Conservation (phyloP, 352 stramenopile genomes). For the Phytopythium cucurbitacearum region DNA sequence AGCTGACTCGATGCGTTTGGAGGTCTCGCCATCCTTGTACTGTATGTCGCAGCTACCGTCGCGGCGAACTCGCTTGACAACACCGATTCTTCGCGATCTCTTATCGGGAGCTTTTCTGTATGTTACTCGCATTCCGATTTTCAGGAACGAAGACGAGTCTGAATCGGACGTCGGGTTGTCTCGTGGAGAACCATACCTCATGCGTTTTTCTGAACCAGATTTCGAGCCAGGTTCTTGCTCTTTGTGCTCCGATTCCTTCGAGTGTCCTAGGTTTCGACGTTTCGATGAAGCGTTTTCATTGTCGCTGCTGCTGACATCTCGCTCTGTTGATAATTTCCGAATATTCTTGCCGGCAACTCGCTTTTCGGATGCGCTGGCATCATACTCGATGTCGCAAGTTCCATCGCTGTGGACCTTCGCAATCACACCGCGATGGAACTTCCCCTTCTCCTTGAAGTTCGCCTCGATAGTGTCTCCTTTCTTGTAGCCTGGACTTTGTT, state of each 20-base stretch:
- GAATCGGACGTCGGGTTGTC: background rate
- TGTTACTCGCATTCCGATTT: constrained; percentile 31
- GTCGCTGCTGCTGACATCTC: constrained; percentile 4
- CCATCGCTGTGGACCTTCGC: constrained; percentile 17
- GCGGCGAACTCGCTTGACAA: constrained; percentile 31
- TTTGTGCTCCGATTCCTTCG: constrained; percentile 4
- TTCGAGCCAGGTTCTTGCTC: constrained; percentile 10
- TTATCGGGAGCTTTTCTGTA: constrained; percentile 26
- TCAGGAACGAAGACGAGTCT: constrained; percentile 8
- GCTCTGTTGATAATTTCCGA: background rate
- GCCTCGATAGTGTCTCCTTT: constrained; percentile 23
- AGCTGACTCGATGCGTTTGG: constrained; percentile 25
- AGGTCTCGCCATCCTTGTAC: constrained; percentile 49
- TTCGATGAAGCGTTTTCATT: constrained; percentile 3
- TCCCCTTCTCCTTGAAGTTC: constrained; percentile 35
- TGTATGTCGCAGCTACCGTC: constrained; percentile 59
- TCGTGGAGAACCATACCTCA: background rate
- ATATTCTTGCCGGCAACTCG: constrained; percentile 7
- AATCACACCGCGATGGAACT: constrained; percentile 28
- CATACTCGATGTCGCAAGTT: constrained; percentile 33
- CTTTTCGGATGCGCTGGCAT: constrained; percentile 22
- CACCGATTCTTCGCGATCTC: constrained; percentile 23
- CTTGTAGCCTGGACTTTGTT: constrained; percentile 8
- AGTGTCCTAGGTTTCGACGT: background rate
- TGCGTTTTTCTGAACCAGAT: background rate